Evolutionary conservation across 73 alveolate genomes (phyloP).

Genomic region (Diophrys appendiculata): DNA sequence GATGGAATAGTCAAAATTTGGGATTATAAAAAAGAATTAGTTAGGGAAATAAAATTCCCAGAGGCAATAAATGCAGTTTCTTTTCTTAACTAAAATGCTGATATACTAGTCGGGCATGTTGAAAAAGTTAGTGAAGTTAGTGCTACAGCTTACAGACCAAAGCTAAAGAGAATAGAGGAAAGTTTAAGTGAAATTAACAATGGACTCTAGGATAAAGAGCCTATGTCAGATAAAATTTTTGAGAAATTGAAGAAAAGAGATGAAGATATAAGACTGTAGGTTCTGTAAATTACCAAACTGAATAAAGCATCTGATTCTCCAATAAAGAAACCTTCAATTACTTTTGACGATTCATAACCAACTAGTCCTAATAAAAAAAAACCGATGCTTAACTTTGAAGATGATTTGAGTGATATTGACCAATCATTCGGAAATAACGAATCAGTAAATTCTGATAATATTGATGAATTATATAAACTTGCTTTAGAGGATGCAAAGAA

Average conservation of each 20-base stretch:
- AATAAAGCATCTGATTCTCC: neutral
- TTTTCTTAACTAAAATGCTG: slow-evolving; percentile 50
- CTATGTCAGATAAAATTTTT: slow-evolving; percentile 35
- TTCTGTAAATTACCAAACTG: neutral
- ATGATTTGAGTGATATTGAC: slow-evolving; percentile 25
- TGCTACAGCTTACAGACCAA: slow-evolving; percentile 49
- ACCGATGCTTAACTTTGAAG: slow-evolving; percentile 18
- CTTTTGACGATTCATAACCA: too few species aligned
- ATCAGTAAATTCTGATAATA: slow-evolving; percentile 10
- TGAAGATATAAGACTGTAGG: slow-evolving; percentile 37
- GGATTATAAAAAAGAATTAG: slow-evolving; percentile 48
- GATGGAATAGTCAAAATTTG: slow-evolving; percentile 64
- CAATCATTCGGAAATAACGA: slow-evolving; percentile 10
- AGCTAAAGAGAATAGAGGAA: neutral
- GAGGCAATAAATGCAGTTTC: slow-evolving; percentile 53
- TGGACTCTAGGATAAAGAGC: neutral
- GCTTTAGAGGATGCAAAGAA: slow-evolving; percentile 42
- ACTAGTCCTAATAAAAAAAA: neutral
- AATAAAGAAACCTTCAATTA: neutral
- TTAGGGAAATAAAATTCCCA: slow-evolving; percentile 65
- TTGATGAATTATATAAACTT: slow-evolving; percentile 33
- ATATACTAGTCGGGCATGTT: slow-evolving; percentile 58
- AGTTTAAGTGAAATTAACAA: neutral
- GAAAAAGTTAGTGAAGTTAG: slow-evolving; percentile 43
- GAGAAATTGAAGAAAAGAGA: slow-evolving; percentile 35